A percentile compares a stretch with the other conserved stretches of the same genome.
phyloP scores from a whole-genome alignment of 192 early-diverging fungal species.

The Gaertneriomyces semiglobifer region DNA sequence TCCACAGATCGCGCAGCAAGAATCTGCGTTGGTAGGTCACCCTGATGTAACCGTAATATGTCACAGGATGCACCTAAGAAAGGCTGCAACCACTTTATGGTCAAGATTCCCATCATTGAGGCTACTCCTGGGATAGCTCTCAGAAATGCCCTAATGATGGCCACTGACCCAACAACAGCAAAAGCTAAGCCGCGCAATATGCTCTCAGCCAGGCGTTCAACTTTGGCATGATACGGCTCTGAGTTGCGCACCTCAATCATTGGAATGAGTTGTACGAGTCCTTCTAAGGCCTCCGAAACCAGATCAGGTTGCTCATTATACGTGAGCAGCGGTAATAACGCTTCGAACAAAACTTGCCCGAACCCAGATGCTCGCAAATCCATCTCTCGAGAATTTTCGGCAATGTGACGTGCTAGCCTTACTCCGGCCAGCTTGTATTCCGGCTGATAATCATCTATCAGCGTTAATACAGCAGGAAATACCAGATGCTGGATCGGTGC shows the following conservation, averaged over 20 bases:
- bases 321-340: constrained; percentile 15
- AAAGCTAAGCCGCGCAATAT: constrained; percentile 30
- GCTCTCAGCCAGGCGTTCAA: constrained; percentile 30
- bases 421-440: constrained; percentile 33
- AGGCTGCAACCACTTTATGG: constrained; percentile 12
- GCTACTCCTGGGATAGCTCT: background rate
- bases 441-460: constrained; percentile 41
- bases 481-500: constrained; percentile 29
- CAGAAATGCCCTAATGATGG: constrained; percentile 21
- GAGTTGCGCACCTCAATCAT: constrained; percentile 28
- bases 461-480: constrained; percentile 31
- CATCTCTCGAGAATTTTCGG: constrained; percentile 17
- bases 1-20: constrained; percentile 16
- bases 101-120: background rate
- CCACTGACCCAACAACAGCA: constrained; percentile 35
- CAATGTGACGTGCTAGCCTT: constrained; percentile 14
- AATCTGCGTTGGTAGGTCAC: constrained; percentile 29
- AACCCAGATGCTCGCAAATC: constrained; percentile 31
- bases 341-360: constrained; percentile 38
- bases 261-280: constrained; percentile 23
- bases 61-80: constrained; percentile 24
- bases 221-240: constrained; percentile 6
- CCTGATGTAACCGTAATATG: constrained; percentile 30
- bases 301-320: constrained; percentile 29
- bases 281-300: constrained; percentile 19